These are phyloP conservation scores for Ciborinia camelliae DNA, from an alignment of 2,329 filamentous ascomycete genomes.

Conservation along the genomic window DNA sequence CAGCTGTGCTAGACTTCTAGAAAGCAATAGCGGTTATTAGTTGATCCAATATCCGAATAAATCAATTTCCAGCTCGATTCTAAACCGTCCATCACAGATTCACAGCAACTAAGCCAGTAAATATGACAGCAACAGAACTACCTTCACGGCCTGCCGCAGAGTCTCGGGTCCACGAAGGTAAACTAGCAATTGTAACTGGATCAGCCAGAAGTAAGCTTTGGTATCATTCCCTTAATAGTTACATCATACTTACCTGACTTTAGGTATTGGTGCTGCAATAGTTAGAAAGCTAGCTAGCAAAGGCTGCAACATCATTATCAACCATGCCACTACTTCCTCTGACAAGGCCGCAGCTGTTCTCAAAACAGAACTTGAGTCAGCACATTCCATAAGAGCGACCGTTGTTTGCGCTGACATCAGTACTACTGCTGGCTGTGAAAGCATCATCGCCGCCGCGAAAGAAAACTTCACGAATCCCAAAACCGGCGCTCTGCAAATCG, in stretches of 20 bases:
- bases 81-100: neutral
- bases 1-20: neutral
- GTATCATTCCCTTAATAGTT: conserved; percentile 1
- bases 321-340: conserved; percentile 60
- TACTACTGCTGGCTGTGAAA: conserved; percentile 54
- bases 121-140: neutral
- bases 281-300: conserved; percentile 65
- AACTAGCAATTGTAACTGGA: conserved; percentile 73
- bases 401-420: conserved; percentile 67
- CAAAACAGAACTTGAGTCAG: conserved; percentile 49
- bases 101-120: neutral
- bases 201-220: conserved; percentile 62
- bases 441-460: conserved; percentile 54
- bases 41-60: neutral
- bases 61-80: neutral
- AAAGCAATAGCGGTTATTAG: neutral
- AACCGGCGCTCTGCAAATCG: conserved; percentile 60
- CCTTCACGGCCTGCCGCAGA: conserved; percentile 40
- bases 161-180: conserved; percentile 50
- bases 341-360: conserved; percentile 49
- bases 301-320: conserved; percentile 58
- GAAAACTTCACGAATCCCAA: conserved; percentile 13
- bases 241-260: conserved; percentile 13
- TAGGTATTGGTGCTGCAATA: conserved; percentile 64
- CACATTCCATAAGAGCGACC: conserved; percentile 57